Percentiles rank a stretch among this genome's conserved stretches.
Evolutionary conservation across 768 basidiomycete genomes (phyloP).

Genomic region (Cystofilobasidium macerans): DNA sequence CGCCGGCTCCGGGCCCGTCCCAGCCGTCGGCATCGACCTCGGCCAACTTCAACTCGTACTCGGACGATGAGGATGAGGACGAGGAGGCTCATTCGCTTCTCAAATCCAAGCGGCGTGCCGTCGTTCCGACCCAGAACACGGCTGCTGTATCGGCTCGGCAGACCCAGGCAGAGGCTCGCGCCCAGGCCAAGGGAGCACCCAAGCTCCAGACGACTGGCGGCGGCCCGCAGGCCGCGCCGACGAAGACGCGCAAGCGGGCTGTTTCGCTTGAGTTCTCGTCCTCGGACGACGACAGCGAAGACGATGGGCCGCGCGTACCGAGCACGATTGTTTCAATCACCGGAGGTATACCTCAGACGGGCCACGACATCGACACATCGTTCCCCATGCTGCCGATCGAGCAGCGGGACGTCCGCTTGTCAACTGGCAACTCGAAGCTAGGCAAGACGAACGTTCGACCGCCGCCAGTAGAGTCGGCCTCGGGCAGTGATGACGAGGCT

Average conservation of each 20-base stretch:
- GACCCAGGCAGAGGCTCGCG: background rate
- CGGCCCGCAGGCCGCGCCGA: background rate
- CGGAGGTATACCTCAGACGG: background rate
- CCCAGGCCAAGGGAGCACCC: too few species aligned
- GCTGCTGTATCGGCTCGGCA: background rate
- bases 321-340: background rate
- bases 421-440: background rate
- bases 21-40: too few species aligned
- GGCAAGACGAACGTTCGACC: background rate
- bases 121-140: background rate
- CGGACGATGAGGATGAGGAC: background rate
- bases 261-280: background rate
- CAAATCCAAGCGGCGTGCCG: background rate
- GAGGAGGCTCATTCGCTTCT: background rate
- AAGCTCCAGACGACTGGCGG: too few species aligned
- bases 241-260: background rate
- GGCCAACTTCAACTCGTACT: constrained; percentile 4
- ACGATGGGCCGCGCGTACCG: background rate
- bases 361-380: background rate
- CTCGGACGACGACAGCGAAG: background rate
- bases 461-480: background rate
- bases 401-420: too few species aligned
- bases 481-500: constrained; percentile 1
- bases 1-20: constrained; percentile 3
- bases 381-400: background rate